Evolutionary conservation across 2,329 filamentous ascomycete genomes (phyloP), one percentile per base, ranked within the genome.

Genomic region (Xylariaceae sp.): DNA sequence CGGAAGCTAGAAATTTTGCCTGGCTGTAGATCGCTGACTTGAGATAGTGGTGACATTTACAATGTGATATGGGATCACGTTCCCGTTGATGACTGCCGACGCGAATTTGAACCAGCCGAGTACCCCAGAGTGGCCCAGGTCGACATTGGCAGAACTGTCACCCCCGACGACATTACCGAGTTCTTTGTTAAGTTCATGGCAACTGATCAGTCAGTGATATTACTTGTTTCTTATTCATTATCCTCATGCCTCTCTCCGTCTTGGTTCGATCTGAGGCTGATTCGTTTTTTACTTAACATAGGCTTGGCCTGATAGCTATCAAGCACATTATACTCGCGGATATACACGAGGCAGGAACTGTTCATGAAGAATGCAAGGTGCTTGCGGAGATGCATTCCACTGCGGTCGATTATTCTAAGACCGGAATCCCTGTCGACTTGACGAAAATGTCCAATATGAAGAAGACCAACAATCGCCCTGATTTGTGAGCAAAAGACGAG

Each of bases 331-430:
- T 86, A 1, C 61, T 87, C 14, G 82, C 86, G 0, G 87, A 90
- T 60, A 74, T 81, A 48, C 65, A 67, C 19, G 35, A 57, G 0
- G 22, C 59, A 0, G 86, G 86, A 0, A 85, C 82, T 0, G 54
- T 69, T 1, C 68, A 83, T 47, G 15, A 42, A 0, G 67, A 76
- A 3, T 89, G 85, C 49, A 46, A 71, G 11, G 64, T 59, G 1
- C 71, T 89, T 14, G 85, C 86, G 0, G 72, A 74, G 53, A 67
- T 90, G 61, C 82, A 87, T 56, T 90, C 86, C 0, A 83, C 76
- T 0, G 86, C 85, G 0, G 86, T 90, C 0, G 86, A 90, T 63
- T 90, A 87, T 58, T 87, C 85, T 3, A 89, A 90, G 66, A 87
- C 85, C 0, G 88, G 89, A 0, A 80, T 85, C 22, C 66, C 76